phyloP scores from a whole-genome alignment of 345 rosid genomes.

The Geranium brycei region DNA sequence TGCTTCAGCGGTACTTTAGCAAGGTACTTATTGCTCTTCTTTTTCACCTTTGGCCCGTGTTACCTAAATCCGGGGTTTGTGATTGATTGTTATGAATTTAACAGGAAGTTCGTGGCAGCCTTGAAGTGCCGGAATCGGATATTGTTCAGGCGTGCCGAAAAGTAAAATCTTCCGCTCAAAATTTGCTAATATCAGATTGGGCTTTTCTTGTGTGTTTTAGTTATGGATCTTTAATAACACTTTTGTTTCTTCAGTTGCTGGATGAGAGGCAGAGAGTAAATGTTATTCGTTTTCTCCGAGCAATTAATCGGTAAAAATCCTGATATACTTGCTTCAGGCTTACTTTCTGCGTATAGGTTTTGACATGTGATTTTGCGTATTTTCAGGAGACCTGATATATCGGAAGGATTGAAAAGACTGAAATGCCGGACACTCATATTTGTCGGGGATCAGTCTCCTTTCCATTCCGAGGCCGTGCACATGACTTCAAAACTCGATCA shows the following conservation, averaged over 20 bases:
- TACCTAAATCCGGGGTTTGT: neutral
- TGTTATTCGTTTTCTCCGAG: conserved; percentile 52
- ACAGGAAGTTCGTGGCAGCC: conserved; percentile 82
- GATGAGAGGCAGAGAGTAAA: conserved; percentile 78
- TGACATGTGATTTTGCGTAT: neutral
- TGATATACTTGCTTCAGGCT: neutral
- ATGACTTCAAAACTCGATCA: conserved; percentile 74
- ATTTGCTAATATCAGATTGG: too few relatives aligned
- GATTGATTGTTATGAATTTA: conserved; percentile 9
- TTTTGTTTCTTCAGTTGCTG: conserved; percentile 39
- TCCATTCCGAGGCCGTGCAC: conserved; percentile 71
- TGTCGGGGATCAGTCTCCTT: conserved; percentile 84
- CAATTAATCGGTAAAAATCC: conserved; percentile 36
- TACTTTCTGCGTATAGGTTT: neutral
- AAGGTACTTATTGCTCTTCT: conserved; percentile 36
- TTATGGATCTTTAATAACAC: neutral
- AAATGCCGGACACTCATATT: conserved; percentile 80
- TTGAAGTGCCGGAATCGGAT: conserved; percentile 82
- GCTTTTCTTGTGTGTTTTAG: too few relatives aligned
- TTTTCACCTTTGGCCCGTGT: neutral
- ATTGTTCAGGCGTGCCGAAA: conserved; percentile 82
- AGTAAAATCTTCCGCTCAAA: conserved; percentile 22
- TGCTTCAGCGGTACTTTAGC: conserved; percentile 86
- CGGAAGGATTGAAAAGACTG: conserved; percentile 54
- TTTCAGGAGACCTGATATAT: conserved; percentile 76